Percentiles rank a stretch among this genome's conserved stretches.
Conservation (phyloP, 2,329 filamentous ascomycete species). For the Venturia carpophila region DNA sequence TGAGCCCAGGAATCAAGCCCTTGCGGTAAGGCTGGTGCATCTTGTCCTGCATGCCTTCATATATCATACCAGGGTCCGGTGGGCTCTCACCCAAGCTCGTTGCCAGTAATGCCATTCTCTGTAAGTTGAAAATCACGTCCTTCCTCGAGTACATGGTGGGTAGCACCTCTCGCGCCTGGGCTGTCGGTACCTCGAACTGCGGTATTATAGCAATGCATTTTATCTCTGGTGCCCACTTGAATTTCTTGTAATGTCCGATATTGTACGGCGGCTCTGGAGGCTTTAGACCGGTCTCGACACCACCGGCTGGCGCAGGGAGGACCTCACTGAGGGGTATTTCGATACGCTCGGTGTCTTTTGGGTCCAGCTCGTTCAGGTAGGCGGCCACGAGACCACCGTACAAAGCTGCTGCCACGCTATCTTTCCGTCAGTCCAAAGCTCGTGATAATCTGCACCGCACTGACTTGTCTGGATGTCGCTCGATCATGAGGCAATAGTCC, state of each 20-base stretch:
- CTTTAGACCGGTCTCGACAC: constrained; percentile 76
- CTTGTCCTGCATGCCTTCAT: constrained; percentile 97
- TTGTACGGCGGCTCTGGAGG: constrained; percentile 84
- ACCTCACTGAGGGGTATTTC: constrained; percentile 95
- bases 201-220: constrained; percentile 96
- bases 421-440: neutral
- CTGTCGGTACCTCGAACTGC: constrained; percentile 91
- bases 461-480: constrained; percentile 36
- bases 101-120: constrained; percentile 83
- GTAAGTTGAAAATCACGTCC: constrained; percentile 93
- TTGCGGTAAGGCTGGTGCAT: constrained; percentile 95
- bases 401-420: constrained; percentile 86
- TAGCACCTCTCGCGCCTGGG: constrained; percentile 77
- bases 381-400: constrained; percentile 97
- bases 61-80: constrained; percentile 87
- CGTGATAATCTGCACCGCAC: neutral
- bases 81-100: constrained; percentile 84
- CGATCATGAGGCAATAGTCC: constrained; percentile 97
- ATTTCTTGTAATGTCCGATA: constrained; percentile 95
- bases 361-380: constrained; percentile 84
- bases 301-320: constrained; percentile 79
- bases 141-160: constrained; percentile 70
- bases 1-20: constrained; percentile 81
- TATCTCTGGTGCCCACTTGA: constrained; percentile 88
- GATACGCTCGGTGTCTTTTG: constrained; percentile 79